Evolutionary conservation across 306 rosid genomes (phyloP).

Genomic region (Boehmeria nivea): DNA sequence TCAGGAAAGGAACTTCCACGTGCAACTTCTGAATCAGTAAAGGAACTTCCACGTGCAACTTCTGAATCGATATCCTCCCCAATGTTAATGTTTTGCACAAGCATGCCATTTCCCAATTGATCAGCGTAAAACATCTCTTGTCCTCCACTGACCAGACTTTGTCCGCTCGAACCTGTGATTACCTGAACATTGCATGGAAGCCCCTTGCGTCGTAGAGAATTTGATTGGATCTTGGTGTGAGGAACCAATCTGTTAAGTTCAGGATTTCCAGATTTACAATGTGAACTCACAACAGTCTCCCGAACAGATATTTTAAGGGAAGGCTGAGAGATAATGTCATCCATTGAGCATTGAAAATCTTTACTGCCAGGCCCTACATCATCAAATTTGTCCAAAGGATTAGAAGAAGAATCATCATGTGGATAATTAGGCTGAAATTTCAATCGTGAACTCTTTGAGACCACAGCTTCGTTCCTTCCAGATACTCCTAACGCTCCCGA

Average conservation of each 20-base stretch:
- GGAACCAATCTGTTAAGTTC: conserved; percentile 1
- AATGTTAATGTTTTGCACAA: conserved; percentile 24
- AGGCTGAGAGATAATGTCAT: conserved; percentile 21
- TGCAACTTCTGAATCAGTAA: conserved; percentile 26
- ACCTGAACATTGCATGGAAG: conserved; percentile 23
- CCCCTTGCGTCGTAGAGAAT: conserved; percentile 17
- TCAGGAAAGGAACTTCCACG: conserved; percentile 29
- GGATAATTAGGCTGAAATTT: not conserved
- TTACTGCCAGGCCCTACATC: conserved; percentile 14
- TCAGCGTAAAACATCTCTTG: conserved; percentile 32
- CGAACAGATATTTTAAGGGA: conserved; percentile 15
- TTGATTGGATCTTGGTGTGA: conserved; percentile 16
- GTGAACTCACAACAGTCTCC: conserved; percentile 18
- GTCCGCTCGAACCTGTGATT: conserved; percentile 17
- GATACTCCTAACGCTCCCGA: conserved; percentile 18
- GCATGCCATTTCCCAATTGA: conserved; percentile 30
- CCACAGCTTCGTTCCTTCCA: conserved; percentile 22
- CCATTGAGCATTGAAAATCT: conserved; percentile 16
- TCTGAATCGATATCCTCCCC: conserved; percentile 28
- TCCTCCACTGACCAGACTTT: conserved; percentile 14
- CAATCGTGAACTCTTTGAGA: conserved; percentile 28
- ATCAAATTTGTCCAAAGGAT: conserved; percentile 16
- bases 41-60: conserved; percentile 27
- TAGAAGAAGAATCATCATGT: conserved; percentile 12
- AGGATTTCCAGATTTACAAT: conserved; percentile 21